Evolutionary conservation across 495 filamentous ascomycete genomes (phyloP).

Genomic region (Daldinia decipiens): DNA sequence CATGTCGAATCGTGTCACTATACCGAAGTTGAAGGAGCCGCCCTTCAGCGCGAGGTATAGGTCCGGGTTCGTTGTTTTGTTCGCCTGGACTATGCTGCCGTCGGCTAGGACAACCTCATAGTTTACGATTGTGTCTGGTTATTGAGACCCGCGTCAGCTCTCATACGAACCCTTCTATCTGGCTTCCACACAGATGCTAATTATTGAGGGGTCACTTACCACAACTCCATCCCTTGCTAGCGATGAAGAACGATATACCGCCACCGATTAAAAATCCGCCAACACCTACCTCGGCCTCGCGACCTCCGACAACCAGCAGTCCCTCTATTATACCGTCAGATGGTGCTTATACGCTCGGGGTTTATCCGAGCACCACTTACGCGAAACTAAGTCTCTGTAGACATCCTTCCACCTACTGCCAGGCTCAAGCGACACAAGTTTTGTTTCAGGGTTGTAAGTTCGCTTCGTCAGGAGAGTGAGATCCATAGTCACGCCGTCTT

Average conservation of each 20-base stretch:
- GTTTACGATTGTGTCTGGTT: conserved; percentile 55
- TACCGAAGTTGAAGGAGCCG: conserved; percentile 63
- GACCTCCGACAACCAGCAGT: conserved; percentile 64
- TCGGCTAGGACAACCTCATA: conserved; percentile 61
- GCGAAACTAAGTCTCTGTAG: background rate
- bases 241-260: conserved; percentile 63
- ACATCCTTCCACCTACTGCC: conserved; percentile 1
- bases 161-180: background rate
- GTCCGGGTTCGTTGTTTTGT: conserved; percentile 53
- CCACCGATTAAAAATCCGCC: conserved; percentile 69
- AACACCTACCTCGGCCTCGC: conserved; percentile 65
- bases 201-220: conserved; percentile 29
- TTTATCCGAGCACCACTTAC: background rate
- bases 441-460: background rate
- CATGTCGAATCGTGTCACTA: conserved; percentile 62
- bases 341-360: background rate
- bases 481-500: background rate
- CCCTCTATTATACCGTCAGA: conserved; percentile 41
- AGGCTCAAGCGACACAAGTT: background rate
- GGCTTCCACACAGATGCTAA: background rate
- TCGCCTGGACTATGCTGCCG: conserved; percentile 58
- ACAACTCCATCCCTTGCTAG: conserved; percentile 61
- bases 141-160: background rate
- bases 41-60: conserved; percentile 64
- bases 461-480: background rate